Base-by-base conservation (phyloP, 192 early-diverging fungal species). In the Chytriomyces confervae region DNA sequence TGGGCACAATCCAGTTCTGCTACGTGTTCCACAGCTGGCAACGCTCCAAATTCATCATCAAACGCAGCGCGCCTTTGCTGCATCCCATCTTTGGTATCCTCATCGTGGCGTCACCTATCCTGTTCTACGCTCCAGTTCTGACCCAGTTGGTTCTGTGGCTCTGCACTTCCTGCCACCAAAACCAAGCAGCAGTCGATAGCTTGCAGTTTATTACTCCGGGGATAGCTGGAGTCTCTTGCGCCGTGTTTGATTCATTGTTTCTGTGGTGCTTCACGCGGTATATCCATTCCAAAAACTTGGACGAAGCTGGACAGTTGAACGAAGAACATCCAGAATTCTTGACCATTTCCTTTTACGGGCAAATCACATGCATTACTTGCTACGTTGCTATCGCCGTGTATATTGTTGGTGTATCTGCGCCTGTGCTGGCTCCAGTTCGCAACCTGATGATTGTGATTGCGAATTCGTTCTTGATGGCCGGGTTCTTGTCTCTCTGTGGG, bases 91-190 rank as follows among this genome's bases (percentile, higher is more conserved):
- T 63, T 6, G 27, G 7, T 3, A n/a, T 8, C 16, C 20, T 74
- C 13, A 29, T 74, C 9, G 46, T 43, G n/a, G 7, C 48, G 13
- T 61, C 61, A 7, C 72, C 72, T n/a, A 1, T 74, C n/a, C 43
- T 74, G 5, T 74, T 74, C 20, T 74, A 74, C 61, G 61, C 72
- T 4, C 72, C n/a, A 45, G 60, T 74, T 16, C 20, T 62, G 2
- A 18, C 72, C 23, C 27, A 74, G 45, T 20, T 61, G 9, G 46
- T 61, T 10, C 45, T 74, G 53, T 4, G 53, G 53, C 2, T 57
- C 20, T 57, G 53, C 53, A 36, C 36, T 36, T 36, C 36, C 36
- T 36, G 36, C 36, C 36, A 36, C 36, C 36, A 36, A 36, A 13
- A 57, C 53, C 16, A 57, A 3, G 53, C 53, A 13, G 53, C 53